These are phyloP conservation scores for Trypanosoma lewisi DNA, from an alignment of 208 protist genomes.

Conservation along the genomic window DNA sequence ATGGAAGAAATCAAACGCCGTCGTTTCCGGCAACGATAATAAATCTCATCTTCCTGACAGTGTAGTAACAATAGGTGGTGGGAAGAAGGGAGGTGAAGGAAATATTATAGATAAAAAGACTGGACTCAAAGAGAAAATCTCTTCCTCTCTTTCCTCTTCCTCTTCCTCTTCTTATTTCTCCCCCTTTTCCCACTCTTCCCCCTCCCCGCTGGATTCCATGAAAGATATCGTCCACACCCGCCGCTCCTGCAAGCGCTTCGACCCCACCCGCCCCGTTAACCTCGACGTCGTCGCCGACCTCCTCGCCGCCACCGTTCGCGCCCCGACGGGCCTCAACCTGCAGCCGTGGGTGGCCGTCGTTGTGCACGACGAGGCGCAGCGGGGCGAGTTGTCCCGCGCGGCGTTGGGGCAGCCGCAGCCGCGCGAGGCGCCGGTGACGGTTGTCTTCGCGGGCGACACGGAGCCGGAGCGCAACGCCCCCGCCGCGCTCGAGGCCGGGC, in stretches of 20 bases:
- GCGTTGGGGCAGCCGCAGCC: conserved; percentile 72
- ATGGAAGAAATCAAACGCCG: conserved; percentile 7
- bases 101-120: no score
- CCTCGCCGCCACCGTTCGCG: conserved; percentile 49
- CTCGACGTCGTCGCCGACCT: conserved; percentile 38
- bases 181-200: neutral
- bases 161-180: neutral
- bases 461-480: conserved; percentile 62
- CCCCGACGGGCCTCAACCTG: conserved; percentile 81
- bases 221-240: conserved; percentile 31
- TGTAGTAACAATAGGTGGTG: neutral
- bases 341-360: conserved; percentile 86
- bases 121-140: no score
- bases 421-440: conserved; percentile 53
- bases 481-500: conserved; percentile 58
- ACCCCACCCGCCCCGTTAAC: conserved; percentile 37
- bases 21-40: no score
- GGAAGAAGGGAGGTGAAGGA: neutral
- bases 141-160: neutral
- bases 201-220: conserved; percentile 19
- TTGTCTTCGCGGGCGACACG: conserved; percentile 77
- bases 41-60: no score
- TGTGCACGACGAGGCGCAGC: conserved; percentile 46
- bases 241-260: conserved; percentile 62
- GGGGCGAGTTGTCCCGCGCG: conserved; percentile 42